Conservation (phyloP, 495 filamentous ascomycete genomes). For the Daldinia concentrica region DNA sequence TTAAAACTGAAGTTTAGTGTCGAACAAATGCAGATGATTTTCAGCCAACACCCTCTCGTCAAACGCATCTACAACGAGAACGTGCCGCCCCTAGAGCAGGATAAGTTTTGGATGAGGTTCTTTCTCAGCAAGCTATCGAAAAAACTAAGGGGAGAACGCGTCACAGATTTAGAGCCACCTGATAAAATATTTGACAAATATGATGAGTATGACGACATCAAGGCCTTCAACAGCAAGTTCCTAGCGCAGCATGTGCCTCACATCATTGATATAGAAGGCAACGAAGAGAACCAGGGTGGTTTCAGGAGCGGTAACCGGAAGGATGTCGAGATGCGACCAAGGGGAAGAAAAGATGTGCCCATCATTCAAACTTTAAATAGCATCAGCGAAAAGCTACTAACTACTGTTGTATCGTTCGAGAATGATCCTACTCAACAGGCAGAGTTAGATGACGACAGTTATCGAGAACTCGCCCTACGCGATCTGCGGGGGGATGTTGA, state of each 20-base stretch:
- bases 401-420: constrained; percentile 81
- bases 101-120: constrained; percentile 90
- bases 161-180: constrained; percentile 74
- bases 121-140: constrained; percentile 90
- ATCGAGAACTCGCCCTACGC: constrained; percentile 75
- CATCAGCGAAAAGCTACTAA: constrained; percentile 89
- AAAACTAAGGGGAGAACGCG: constrained; percentile 87
- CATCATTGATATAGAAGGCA: constrained; percentile 90
- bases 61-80: constrained; percentile 92
- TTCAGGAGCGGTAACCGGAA: constrained; percentile 79
- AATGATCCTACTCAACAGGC: constrained; percentile 64
- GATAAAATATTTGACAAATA: constrained; percentile 88
- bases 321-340: constrained; percentile 86
- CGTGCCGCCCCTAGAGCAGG: constrained; percentile 81
- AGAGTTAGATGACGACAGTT: constrained; percentile 79
- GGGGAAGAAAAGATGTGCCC: constrained; percentile 51
- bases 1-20: constrained; percentile 84
- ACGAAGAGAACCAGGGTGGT: constrained; percentile 83
- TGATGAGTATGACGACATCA: constrained; percentile 72
- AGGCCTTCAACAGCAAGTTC: constrained; percentile 57
- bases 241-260: constrained; percentile 75
- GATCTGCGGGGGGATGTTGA: constrained; percentile 81
- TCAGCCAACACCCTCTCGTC: constrained; percentile 90
- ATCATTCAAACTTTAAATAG: constrained; percentile 88
- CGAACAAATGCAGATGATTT: constrained; percentile 92